Conservation (phyloP, 148 eudicot species). For the Pouteria glomerata region DNA sequence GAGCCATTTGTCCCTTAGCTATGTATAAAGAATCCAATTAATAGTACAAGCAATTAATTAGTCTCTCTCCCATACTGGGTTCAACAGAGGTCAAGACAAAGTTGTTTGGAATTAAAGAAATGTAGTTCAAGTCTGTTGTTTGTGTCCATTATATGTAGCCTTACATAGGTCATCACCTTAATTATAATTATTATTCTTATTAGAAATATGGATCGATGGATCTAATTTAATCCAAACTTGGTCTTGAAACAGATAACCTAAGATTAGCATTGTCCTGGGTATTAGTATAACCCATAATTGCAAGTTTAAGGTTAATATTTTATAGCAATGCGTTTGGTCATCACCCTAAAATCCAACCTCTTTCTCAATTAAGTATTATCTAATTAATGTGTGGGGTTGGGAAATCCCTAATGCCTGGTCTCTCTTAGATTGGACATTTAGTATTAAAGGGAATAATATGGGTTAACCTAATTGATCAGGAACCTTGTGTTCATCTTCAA, state of each 20-base stretch:
- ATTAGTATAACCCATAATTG: conserved; percentile 16
- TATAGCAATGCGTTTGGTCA: background rate
- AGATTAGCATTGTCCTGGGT: conserved; percentile 12
- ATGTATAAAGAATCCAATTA: conserved; percentile 11
- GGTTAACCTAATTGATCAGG: background rate
- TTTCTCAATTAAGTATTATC: background rate
- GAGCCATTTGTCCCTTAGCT: conserved; percentile 9
- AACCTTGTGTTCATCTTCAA: background rate
- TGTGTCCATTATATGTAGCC: conserved; percentile 11
- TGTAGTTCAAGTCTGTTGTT: conserved; percentile 14
- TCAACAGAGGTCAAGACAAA: conserved; percentile 22
- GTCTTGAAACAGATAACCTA: conserved; percentile 26
- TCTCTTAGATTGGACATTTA: too few relatives aligned
- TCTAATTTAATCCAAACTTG: background rate
- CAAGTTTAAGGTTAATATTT: background rate
- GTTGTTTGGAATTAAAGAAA: conserved; percentile 10
- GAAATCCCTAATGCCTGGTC: background rate
- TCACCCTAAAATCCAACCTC: background rate
- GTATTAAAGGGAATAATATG: background rate
- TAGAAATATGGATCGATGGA: background rate
- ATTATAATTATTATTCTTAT: background rate
- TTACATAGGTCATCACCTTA: conserved; percentile 17
- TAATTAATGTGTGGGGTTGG: background rate
- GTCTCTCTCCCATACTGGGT: background rate
- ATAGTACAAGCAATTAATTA: conserved; percentile 2